Evolutionary conservation across 2,329 filamentous ascomycete species (phyloP).

Genomic region (Pestalotiopsis sp.): DNA sequence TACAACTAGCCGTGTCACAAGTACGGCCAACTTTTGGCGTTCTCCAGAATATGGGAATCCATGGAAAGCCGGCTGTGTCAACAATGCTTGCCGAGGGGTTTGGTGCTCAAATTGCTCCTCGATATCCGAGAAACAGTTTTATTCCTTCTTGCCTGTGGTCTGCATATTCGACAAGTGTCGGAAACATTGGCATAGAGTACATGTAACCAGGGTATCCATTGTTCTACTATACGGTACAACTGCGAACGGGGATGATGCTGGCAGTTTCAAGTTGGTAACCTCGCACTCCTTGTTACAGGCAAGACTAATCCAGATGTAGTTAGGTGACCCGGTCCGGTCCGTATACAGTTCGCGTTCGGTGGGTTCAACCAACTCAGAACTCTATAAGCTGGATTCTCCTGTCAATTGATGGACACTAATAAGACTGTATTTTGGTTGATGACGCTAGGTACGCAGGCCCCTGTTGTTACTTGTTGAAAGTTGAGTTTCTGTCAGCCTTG

Average conservation of each 20-base stretch:
- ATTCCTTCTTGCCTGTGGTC: neutral
- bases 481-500: neutral
- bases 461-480: neutral
- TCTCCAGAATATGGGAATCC: neutral
- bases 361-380: neutral
- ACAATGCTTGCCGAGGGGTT: neutral
- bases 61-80: neutral
- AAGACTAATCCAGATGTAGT: neutral
- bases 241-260: neutral
- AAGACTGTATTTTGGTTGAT: neutral
- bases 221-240: neutral
- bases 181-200: neutral
- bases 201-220: neutral
- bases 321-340: neutral
- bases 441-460: neutral
- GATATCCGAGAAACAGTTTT: neutral
- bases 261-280: neutral
- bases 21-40: too few relatives aligned
- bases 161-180: neutral
- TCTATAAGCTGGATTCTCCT: neutral
- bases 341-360: neutral
- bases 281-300: neutral
- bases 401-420: neutral
- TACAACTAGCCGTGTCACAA: neutral
- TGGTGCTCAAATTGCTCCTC: neutral